Percentiles rank a stretch among this genome's conserved stretches.
Conservation (phyloP, 257 asterid species). For the Cordia subcordata region DNA sequence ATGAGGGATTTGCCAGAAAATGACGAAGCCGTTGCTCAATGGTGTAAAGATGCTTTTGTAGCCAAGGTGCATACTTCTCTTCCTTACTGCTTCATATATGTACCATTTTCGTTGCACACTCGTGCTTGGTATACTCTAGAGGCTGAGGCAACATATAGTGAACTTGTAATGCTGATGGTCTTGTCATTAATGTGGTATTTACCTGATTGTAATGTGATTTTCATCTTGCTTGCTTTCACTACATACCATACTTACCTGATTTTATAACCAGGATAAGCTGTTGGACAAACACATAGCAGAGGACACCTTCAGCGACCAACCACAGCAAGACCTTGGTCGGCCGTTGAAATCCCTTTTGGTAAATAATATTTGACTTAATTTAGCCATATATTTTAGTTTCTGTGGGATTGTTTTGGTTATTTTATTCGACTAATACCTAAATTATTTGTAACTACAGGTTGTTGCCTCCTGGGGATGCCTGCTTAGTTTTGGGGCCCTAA, state of each 20-base stretch:
- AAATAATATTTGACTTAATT: slow-evolving; percentile 8
- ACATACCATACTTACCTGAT: not conserved
- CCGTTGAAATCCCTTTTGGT: slow-evolving; percentile 88
- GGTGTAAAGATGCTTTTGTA: slow-evolving; percentile 78
- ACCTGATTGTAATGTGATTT: not conserved
- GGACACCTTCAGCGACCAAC: slow-evolving; percentile 62
- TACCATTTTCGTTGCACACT: no score
- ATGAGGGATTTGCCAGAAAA: slow-evolving; percentile 85
- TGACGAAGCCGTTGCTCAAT: slow-evolving; percentile 77
- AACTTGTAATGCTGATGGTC: not conserved
- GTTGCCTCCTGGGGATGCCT: slow-evolving; percentile 66
- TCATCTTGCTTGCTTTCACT: not conserved
- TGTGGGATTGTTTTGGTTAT: not conserved
- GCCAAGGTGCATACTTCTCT: slow-evolving; percentile 53
- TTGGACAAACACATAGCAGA: slow-evolving; percentile 67
- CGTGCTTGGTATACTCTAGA: no score
- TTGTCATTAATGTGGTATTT: not conserved
- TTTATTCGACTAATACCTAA: slow-evolving; percentile 6
- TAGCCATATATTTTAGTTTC: no score
- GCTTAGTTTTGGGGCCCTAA: slow-evolving; percentile 45
- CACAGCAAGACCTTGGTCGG: slow-evolving; percentile 52
- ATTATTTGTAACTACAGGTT: slow-evolving; percentile 47
- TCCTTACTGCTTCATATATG: not conserved
- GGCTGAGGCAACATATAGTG: no score
- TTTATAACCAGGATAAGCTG: slow-evolving; percentile 56